Evolutionary conservation across 192 early-diverging fungal species (phyloP).

Genomic region (Coemansia sp.): DNA sequence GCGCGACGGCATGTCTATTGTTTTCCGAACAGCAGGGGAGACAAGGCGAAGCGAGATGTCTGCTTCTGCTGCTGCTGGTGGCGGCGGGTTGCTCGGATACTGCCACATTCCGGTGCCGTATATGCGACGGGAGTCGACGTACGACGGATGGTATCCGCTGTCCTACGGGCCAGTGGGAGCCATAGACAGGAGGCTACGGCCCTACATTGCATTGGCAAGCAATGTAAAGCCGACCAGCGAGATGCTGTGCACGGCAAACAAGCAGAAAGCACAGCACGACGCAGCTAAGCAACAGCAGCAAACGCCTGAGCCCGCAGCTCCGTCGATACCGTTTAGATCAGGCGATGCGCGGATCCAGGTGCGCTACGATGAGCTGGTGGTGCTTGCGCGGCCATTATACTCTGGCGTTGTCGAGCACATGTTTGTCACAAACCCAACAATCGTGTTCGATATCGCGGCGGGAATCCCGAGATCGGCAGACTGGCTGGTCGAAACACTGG

Average conservation of each 20-base stretch:
- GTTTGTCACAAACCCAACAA: slow-evolving; percentile 29
- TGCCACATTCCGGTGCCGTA: slow-evolving; percentile 37
- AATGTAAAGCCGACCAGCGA: slow-evolving; percentile 19
- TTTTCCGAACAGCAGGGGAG: background rate
- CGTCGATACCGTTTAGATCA: slow-evolving; percentile 42
- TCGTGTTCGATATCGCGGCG: slow-evolving; percentile 34
- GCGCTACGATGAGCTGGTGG: slow-evolving; percentile 50
- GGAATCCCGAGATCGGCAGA: slow-evolving; percentile 37
- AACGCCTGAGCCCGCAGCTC: background rate
- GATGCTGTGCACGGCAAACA: background rate
- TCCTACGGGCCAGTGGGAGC: slow-evolving; percentile 25
- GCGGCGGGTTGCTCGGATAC: slow-evolving; percentile 34
- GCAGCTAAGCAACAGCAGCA: background rate
- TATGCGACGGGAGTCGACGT: slow-evolving; percentile 31
- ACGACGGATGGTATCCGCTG: slow-evolving; percentile 57
- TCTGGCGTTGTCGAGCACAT: slow-evolving; percentile 18
- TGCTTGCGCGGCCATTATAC: slow-evolving; percentile 31
- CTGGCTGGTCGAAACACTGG: slow-evolving; percentile 52
- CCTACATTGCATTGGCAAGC: slow-evolving; percentile 26
- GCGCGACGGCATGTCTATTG: slow-evolving; percentile 20
- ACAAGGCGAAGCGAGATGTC: slow-evolving; percentile 1
- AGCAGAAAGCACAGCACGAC: background rate
- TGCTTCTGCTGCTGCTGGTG: background rate
- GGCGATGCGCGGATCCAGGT: slow-evolving; percentile 49
- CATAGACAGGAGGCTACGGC: slow-evolving; percentile 8